These are phyloP conservation scores for Cystoderma amianthinum DNA, from an alignment of 768 basidiomycete species.

Conservation along the genomic window DNA sequence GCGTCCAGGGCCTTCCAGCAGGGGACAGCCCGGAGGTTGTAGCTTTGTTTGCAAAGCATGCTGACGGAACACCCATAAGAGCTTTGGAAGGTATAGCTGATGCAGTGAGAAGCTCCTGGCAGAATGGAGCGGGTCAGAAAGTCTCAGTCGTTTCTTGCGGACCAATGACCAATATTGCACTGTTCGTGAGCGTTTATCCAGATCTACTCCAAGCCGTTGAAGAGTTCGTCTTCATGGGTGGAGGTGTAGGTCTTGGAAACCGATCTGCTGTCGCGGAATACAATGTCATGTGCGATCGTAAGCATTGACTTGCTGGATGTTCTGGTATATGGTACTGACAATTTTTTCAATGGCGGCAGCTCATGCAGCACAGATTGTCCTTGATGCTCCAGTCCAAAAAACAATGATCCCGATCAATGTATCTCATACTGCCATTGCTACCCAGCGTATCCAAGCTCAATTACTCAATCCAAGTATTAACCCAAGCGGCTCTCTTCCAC, in stretches of 20 bases:
- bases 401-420: slow-evolving; percentile 85
- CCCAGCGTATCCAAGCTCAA: slow-evolving; percentile 37
- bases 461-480: slow-evolving; percentile 35
- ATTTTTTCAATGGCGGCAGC: slow-evolving; percentile 35
- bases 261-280: slow-evolving; percentile 76
- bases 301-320: slow-evolving; percentile 16
- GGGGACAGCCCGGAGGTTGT: slow-evolving; percentile 40
- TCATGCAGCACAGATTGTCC: slow-evolving; percentile 78
- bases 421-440: slow-evolving; percentile 80
- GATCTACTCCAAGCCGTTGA: slow-evolving; percentile 50
- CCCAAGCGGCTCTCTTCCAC: slow-evolving; percentile 19
- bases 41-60: slow-evolving; percentile 37
- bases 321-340: neutral
- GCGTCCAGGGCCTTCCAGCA: slow-evolving; percentile 70
- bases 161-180: slow-evolving; percentile 78
- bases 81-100: slow-evolving; percentile 68
- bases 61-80: slow-evolving; percentile 31
- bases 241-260: slow-evolving; percentile 83
- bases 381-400: slow-evolving; percentile 61
- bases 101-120: slow-evolving; percentile 49
- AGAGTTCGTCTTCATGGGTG: slow-evolving; percentile 85
- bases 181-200: slow-evolving; percentile 53
- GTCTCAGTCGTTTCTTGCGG: slow-evolving; percentile 72
- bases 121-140: slow-evolving; percentile 49
- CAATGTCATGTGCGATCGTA: slow-evolving; percentile 79